A percentile compares a stretch with the other conserved stretches of the same genome.
Conservation (phyloP, 2,329 filamentous ascomycete genomes). For the Ophioceras dolichostomum region DNA sequence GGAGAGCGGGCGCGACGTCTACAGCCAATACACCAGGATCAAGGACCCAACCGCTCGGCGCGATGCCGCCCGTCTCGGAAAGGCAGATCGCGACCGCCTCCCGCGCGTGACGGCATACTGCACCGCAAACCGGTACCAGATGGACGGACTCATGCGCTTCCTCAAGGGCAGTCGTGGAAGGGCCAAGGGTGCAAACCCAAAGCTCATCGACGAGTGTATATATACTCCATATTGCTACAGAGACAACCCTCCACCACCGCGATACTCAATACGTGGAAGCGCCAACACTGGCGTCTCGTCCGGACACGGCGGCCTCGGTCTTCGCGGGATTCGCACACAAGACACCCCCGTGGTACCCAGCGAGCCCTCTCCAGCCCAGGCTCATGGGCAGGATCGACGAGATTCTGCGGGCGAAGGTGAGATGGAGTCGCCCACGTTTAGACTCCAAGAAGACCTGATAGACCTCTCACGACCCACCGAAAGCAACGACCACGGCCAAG, state of each 20-base stretch:
- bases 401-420: conserved; percentile 68
- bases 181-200: conserved; percentile 69
- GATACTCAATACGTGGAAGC: too few species aligned
- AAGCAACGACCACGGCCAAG: conserved; percentile 17
- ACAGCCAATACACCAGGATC: conserved; percentile 94
- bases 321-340: too few species aligned
- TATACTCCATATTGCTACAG: conserved; percentile 87
- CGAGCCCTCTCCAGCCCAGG: too few species aligned
- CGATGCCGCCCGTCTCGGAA: conserved; percentile 84
- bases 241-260: conserved; percentile 28
- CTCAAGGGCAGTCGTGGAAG: conserved; percentile 67
- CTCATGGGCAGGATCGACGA: conserved; percentile 33
- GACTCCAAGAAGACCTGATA: conserved; percentile 49
- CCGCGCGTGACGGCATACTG: conserved; percentile 95
- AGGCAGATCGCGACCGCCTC: conserved; percentile 77
- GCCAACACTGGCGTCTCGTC: too few species aligned
- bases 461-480: conserved; percentile 34
- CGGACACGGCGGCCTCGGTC: too few species aligned
- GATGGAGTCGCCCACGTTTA: conserved; percentile 36
- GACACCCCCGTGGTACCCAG: too few species aligned
- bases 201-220: conserved; percentile 93
- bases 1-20: conserved; percentile 88
- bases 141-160: conserved; percentile 82
- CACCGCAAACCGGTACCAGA: conserved; percentile 81
- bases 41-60: conserved; percentile 89